Evolutionary conservation across 768 basidiomycete species (phyloP).

Genomic region (Xerocomus spinulosus): DNA sequence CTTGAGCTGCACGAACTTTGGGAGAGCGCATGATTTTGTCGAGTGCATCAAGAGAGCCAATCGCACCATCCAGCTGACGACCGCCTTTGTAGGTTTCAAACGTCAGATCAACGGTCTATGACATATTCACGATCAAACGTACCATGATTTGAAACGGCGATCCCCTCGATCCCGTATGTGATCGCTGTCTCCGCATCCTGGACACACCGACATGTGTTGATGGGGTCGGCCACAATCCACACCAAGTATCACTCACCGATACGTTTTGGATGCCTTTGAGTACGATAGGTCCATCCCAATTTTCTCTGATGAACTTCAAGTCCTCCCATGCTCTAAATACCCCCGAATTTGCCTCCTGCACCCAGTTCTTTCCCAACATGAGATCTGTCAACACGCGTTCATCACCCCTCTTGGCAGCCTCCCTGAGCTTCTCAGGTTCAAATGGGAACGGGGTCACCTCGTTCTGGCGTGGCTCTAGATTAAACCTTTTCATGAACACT

Average conservation of each 20-base stretch:
- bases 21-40: slow-evolving; percentile 62
- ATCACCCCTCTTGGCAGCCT: slow-evolving; percentile 28
- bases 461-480: slow-evolving; percentile 24
- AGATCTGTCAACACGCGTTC: slow-evolving; percentile 23
- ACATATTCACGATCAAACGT: slow-evolving; percentile 4
- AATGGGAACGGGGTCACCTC: slow-evolving; percentile 35
- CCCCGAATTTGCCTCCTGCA: slow-evolving; percentile 37
- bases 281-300: slow-evolving; percentile 48
- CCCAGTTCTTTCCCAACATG: slow-evolving; percentile 37
- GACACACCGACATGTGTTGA: background rate
- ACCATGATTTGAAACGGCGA: slow-evolving; percentile 82
- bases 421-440: slow-evolving; percentile 26
- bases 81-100: slow-evolving; percentile 43
- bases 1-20: slow-evolving; percentile 53
- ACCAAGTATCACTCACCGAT: slow-evolving; percentile 2
- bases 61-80: slow-evolving; percentile 73
- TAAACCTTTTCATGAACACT: slow-evolving; percentile 39
- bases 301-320: slow-evolving; percentile 37
- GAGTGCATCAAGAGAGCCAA: slow-evolving; percentile 68
- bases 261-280: slow-evolving; percentile 41
- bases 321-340: slow-evolving; percentile 44
- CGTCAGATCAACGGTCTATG: background rate
- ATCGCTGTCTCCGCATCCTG: slow-evolving; percentile 54
- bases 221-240: background rate
- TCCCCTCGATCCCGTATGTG: slow-evolving; percentile 61